Evolutionary conservation across 345 rosid genomes (phyloP), one percentile per base, ranked within the genome.

Genomic region (Microthlaspi erraticum): DNA sequence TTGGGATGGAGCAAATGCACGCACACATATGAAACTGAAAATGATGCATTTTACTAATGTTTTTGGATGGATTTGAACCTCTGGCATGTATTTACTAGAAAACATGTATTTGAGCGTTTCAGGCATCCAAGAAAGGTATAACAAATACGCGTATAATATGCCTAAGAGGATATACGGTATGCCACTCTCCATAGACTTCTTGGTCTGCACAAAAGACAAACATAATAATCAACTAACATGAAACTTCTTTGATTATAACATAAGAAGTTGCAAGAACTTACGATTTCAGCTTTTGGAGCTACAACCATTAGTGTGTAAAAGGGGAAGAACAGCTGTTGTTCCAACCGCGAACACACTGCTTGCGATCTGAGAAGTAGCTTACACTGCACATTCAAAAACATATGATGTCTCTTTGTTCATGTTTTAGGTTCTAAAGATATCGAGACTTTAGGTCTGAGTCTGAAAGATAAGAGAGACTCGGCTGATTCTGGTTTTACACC

Each of bases 51-150:
- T 1, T 7, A 2, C 8, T 26, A 18, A 16, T 55, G 8, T 54
- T 55, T 38, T 5, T 1, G 1, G 10, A 13, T 36, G 4, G 4
- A 9, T 33, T 1, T 1, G 2, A 20, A 8, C 98, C 98, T 94
- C 97, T 10, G 97, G 99, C 53, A 91, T 73, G 80, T 91, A 84
- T 81, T 91, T 81, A 73, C 82, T 85, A 0, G 93, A 87, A 72
- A 91, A 94, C 83, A 94, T 91, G 18, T 80, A 68, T 73, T 64
- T 61, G 17, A 87, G 29, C 0, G 91, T 89, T 26, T 85, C 90
- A 0, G 99, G 99, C 4, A 91, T 88, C 97, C 97, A 89, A 1
- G 97, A 91, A 57, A 89, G 88, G 78, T 79, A 88, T n/a, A 94
- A 68, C 19, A 91, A 81, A 84, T 83, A 89, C 10, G 79, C 88